Base-by-base conservation (phyloP, 495 filamentous ascomycete genomes). In the Lineolata rhizophorae region DNA sequence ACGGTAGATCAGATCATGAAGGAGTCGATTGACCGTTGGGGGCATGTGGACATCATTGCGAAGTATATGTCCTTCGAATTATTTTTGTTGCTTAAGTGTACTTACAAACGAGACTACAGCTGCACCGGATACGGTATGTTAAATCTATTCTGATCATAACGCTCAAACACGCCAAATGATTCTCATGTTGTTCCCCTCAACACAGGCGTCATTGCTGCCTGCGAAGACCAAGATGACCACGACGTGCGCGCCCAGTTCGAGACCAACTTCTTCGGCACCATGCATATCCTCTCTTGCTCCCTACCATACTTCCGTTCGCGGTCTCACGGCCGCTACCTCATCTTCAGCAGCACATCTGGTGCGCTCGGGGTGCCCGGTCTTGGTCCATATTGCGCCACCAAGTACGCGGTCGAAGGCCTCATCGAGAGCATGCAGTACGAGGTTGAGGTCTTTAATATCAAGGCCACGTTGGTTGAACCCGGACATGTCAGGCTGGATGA, bases 391-490 rank as follows among this genome's bases (percentile, higher is more conserved):
- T 92, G 87, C 50, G 87, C 87, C 0, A 90, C 81, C 1, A 97
- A 95, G 48, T 94, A 92, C 49, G 87, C 87, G 0, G 76, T 91
- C 6, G 87, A 97, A 45, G 87, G 87, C 0, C 56, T 97, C 33
- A 80, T 93, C 38, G 87, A 97, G 56, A 79, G 75, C 19, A 83
- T 97, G 74, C 60, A 91, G 4, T 95, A 94, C 45, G 87, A 97
- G 48, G 68, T 90, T 32, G 84, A 92, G 46, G 63, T 70, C 4
- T 90, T 91, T 50, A 80, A 82, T 41, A 73, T 94, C 44, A 87
- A 85, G 49, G 81, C 77, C 1, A 92, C 87, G 1, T 64, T 94
- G 3, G 82, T 94, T 2, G 81, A 92, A 40, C 85, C 84, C 10
- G 85, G 85, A 0, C 68, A 91, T 43, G 76, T 90, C 35, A 61